These are phyloP conservation scores for Gentiana straminea DNA, from an alignment of 257 asterid species.

Conservation along the genomic window DNA sequence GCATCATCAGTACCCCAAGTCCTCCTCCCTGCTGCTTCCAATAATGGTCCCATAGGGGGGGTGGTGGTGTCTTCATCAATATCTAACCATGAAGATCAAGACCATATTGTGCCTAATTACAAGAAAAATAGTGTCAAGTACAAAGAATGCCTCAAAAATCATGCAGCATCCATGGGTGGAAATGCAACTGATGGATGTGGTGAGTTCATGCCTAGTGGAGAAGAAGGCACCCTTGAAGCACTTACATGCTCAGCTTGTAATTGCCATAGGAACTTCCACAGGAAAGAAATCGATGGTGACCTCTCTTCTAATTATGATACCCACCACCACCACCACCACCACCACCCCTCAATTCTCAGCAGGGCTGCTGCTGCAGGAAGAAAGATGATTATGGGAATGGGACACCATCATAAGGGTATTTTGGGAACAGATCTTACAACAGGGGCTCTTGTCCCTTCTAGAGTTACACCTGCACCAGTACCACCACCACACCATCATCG, in stretches of 20 bases:
- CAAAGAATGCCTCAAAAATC: conserved; percentile 80
- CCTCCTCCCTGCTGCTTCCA: conserved; percentile 10
- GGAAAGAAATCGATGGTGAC: conserved; percentile 56
- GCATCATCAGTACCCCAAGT: conserved; percentile 17
- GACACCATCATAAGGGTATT: conserved; percentile 13
- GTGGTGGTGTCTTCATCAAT: background rate
- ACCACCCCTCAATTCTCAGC: conserved; percentile 6
- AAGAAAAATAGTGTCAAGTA: conserved; percentile 38
- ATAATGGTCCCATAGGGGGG: conserved; percentile 14
- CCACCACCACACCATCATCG: conserved; percentile 18
- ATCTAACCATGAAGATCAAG: conserved; percentile 7
- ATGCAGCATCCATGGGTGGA: conserved; percentile 88
- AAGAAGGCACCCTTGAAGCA: conserved; percentile 63
- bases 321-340: conserved; percentile 4
- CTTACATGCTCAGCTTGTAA: conserved; percentile 80
- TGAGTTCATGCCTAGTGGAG: conserved; percentile 87
- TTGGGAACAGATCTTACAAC: conserved; percentile 12
- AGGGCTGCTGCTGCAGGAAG: conserved; percentile 25
- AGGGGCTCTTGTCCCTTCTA: conserved; percentile 17
- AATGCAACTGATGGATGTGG: conserved; percentile 90
- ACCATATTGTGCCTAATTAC: conserved; percentile 17
- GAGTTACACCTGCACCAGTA: conserved; percentile 13
- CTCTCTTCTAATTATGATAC: conserved; percentile 16
- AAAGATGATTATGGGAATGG: conserved; percentile 26
- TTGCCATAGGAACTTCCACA: conserved; percentile 86